Evolutionary conservation across 1,139 yeast genomes (phyloP).

Genomic region (Candida sanyaensis): DNA sequence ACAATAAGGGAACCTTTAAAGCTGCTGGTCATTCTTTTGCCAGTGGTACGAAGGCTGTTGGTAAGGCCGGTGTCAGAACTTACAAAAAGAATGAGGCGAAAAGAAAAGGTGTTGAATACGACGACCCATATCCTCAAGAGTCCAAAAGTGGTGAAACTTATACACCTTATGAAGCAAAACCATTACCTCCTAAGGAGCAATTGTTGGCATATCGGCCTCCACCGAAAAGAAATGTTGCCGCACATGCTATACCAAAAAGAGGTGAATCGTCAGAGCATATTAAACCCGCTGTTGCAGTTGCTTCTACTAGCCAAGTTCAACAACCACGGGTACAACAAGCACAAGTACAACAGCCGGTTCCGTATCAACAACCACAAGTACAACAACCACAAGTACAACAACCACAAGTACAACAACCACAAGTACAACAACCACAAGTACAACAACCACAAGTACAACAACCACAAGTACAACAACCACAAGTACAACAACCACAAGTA

Average conservation of each 20-base stretch:
- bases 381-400: not conserved
- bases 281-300: not conserved
- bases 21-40: constrained; percentile 52
- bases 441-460: too few relatives aligned
- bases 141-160: constrained; percentile 4
- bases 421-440: too few relatives aligned
- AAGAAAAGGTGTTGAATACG: constrained; percentile 20
- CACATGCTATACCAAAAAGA: constrained; percentile 13
- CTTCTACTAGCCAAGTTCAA: constrained; percentile 5
- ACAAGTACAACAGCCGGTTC: constrained; percentile 8
- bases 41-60: constrained; percentile 46
- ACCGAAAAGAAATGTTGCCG: constrained; percentile 35
- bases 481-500: constrained; percentile 8
- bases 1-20: constrained; percentile 37
- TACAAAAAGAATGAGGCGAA: constrained; percentile 43
- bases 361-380: constrained; percentile 7
- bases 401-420: constrained; percentile 6
- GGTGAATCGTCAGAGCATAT: constrained; percentile 14
- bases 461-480: constrained; percentile 10
- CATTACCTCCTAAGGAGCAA: constrained; percentile 22
- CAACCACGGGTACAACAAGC: constrained; percentile 10
- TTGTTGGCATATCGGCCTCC: constrained; percentile 38
- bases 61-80: constrained; percentile 52
- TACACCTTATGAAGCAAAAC: constrained; percentile 8
- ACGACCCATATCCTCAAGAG: constrained; percentile 10